Base-by-base conservation (phyloP, 257 asterid genomes). In the Solanum dulcamara region DNA sequence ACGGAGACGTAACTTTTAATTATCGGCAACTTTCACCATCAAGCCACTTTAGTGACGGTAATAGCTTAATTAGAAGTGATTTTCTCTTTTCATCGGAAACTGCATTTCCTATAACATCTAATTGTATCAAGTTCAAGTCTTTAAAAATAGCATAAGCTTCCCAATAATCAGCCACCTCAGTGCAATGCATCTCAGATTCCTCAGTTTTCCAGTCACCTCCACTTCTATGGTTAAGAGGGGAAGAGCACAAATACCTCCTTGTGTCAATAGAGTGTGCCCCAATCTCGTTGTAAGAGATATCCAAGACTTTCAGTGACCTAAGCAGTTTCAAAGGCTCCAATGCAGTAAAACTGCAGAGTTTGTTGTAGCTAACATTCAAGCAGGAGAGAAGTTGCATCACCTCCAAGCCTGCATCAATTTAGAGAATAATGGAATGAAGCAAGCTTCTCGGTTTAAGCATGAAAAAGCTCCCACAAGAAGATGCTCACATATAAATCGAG, bases 211-310 rank as follows among this genome's bases (percentile, higher is more conserved):
- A 91, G 53, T 89, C 93, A 50, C 60, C 87, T 90, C 88, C 94
- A 67, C 72, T 86, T 26, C 89, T 68, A 83, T 90, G 93, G 83
- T 91, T 91, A 75, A 95, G 87, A 12, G 97, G 98, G 40, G 99
- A 95, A n/a, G 97, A 83, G 87, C 94, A 94, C 85, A 96, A 82
- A 85, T 93, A 93, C 72, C 98, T 90, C 86, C 93, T 91, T 1
- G 98, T 94, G 92, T 96, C 96, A n/a, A 95, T 83, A 2, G 97
- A 40, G 81, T 95, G 99, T 17, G 89, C 90, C 14, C 99, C 99
- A 35, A 96, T 95, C 91, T 95, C 97, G 24, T 95, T 96, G 88
- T 88, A 71, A 14, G 98, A 96, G 83, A 96, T 80, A 84, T 95
- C 91, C 81, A 96, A 77, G 40, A 90, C 97, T 88, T 90, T 84